Evolutionary conservation across 768 basidiomycete genomes (phyloP), one percentile per base, ranked within the genome.

Genomic region (Sarcomyxa edulis): DNA sequence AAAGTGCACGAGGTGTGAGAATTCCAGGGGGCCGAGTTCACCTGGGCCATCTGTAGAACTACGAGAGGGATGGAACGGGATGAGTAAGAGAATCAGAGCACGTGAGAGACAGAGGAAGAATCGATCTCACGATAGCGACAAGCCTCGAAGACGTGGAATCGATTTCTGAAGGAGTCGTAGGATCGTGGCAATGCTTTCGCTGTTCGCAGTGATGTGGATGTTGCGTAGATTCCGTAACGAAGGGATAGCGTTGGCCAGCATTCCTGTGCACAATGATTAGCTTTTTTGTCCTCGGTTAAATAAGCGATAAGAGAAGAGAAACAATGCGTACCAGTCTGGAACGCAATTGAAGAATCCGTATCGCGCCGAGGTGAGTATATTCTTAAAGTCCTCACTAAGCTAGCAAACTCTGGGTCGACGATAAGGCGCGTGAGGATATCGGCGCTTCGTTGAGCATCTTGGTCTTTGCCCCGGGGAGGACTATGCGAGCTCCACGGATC

Each of bases 391-490:
- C 66, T 62, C 28, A 85, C 72, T 15, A 73, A 69, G 34, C 64
- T 60, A 0, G 82, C 78, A 44, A 84, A 85, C 4, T 62, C 52
- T 1, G 66, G 50, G 49, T 85, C 80, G 10, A 74, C 66, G 32
- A 84, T 76, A 40, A 85, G 72, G 23, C 78, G 66, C 0, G 78
- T 80, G 25, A 87, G 64, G 39, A 86, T 80, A 46, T 84, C 84
- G 3, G 82, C 83, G 44, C 72, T 83, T 12, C 81, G 72, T 43
- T 76, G 79, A 0, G 76, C 74, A 52, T 79, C 74, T 33, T 78
- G 71, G 6, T 66, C 59, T 25, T 71, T 64, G 35, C 54, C 52
- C 8, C 47, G 12, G 14, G 25, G n/a, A 19, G 51, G 1, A 19
- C 19, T 18, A 38, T 27, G 26, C 28, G 32, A 21, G 35, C 24